phyloP scores from a whole-genome alignment of 2,329 filamentous ascomycete species.

The Aureobasidium sp. region DNA sequence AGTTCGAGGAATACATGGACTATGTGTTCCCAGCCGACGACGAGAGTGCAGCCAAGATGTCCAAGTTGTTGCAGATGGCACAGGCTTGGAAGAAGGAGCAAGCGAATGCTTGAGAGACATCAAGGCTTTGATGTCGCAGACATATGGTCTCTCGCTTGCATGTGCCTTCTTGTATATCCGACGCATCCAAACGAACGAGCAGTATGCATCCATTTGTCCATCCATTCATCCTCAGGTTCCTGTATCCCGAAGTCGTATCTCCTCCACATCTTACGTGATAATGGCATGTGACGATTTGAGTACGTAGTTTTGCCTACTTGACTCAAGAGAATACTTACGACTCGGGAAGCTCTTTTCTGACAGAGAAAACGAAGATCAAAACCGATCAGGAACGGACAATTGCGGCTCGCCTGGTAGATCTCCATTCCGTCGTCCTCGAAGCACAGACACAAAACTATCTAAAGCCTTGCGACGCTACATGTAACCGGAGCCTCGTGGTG shows the following conservation, averaged over 20 bases:
- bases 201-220: background rate
- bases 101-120: conserved; percentile 20
- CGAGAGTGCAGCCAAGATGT: conserved; percentile 73
- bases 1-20: conserved; percentile 93
- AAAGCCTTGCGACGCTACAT: background rate
- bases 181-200: background rate
- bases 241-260: background rate
- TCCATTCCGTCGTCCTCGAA: background rate
- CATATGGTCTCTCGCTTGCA: background rate
- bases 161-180: background rate
- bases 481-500: background rate
- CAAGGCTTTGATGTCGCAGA: background rate
- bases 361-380: background rate
- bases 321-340: background rate
- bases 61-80: conserved; percentile 76
- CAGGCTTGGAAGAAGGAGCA: conserved; percentile 75
- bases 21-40: conserved; percentile 97
- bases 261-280: background rate
- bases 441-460: background rate
- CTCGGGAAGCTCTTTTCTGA: background rate
- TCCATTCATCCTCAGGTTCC: background rate
- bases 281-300: background rate
- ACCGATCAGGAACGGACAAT: background rate
- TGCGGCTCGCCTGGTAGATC: background rate
- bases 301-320: background rate